Base-by-base conservation (phyloP, 2,329 filamentous ascomycete species). In the Venturia carpophila region DNA sequence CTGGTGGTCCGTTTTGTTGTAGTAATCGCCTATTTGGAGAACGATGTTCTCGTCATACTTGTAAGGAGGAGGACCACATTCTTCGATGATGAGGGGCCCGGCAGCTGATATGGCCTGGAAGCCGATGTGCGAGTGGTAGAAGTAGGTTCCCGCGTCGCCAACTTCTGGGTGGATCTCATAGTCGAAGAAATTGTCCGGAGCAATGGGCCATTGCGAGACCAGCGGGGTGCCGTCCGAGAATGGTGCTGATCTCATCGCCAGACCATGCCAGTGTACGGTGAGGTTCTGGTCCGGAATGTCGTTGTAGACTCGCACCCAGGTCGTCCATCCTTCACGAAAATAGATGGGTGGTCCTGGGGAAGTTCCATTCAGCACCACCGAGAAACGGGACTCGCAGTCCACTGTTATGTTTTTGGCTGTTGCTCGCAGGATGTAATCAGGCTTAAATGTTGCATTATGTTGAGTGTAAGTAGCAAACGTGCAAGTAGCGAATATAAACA, bases 201-300 rank as follows among this genome's bases (percentile, higher is more conserved):
- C 80, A 45, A 89, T 87, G 0, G 86, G 85, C 86, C 86, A 89
- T 69, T 89, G 86, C 21, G 80, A 80, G 1, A 82, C 84, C 39
- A 78, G 73, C 0, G 85, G 84, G 0, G 83, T 80, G 4, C 87
- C 86, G 68, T 89, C 87, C 1, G 85, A 84, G 73, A 87, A 89
- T 0, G 84, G 84, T 0, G 84, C 82, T 41, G 81, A 78, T 41
- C 80, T 76, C 71, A 84, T 82, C 19, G 79, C 81, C 10, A 89
- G 77, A 15, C 87, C 87, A 73, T 89, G 86, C 86, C 86, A 89
- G 70, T 89, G 86, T 82, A 86, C 82, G n/a, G 83, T 86, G n/a
- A 82, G 72, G 67, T 86, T 85, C 30, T 77, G 71, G 17, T 79
- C 71, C 0, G 73, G 67, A 73, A 85, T 82, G 66, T 83, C 78